Evolutionary conservation across 208 protist species (phyloP).

Genomic region (Endotrypanum monterogeii): DNA sequence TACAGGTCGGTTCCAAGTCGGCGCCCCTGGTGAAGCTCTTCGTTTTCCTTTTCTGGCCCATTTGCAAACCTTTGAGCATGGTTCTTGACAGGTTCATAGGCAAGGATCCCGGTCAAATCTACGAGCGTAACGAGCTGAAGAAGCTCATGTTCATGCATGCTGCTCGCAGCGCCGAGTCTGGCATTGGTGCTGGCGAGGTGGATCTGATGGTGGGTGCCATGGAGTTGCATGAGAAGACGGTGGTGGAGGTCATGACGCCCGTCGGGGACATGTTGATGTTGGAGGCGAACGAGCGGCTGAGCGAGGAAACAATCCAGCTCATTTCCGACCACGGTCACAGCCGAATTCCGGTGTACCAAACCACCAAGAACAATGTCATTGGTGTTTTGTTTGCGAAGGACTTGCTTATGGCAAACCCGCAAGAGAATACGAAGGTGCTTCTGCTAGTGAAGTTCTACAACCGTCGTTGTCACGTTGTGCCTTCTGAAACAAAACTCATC

Average conservation of each 20-base stretch:
- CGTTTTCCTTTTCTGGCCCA: conserved; percentile 92
- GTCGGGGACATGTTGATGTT: conserved; percentile 94
- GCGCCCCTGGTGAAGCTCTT: conserved; percentile 93
- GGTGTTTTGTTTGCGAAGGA: conserved; percentile 94
- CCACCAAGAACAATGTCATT: conserved; percentile 91
- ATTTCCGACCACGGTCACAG: conserved; percentile 94
- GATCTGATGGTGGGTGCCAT: conserved; percentile 95
- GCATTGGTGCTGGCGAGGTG: conserved; percentile 88
- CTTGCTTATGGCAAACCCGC: conserved; percentile 94
- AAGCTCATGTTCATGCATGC: conserved; percentile 96
- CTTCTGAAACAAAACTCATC: conserved; percentile 91
- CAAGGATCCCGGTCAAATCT: conserved; percentile 95
- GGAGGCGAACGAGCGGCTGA: conserved; percentile 89
- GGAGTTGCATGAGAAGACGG: conserved; percentile 93
- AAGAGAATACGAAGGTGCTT: conserved; percentile 92
- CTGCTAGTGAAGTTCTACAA: conserved; percentile 95
- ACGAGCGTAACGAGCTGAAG: conserved; percentile 95
- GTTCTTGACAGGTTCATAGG: conserved; percentile 93
- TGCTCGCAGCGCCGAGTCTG: conserved; percentile 80
- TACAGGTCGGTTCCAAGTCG: conserved; percentile 92
- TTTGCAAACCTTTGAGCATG: conserved; percentile 94
- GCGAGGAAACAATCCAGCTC: conserved; percentile 89
- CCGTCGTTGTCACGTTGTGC: conserved; percentile 84
- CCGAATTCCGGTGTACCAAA: conserved; percentile 94
- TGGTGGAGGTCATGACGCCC: conserved; percentile 95